Evolutionary conservation across 371 early-diverging fungal genomes (phyloP).

Genomic region (Dichotomocladium elegans): DNA sequence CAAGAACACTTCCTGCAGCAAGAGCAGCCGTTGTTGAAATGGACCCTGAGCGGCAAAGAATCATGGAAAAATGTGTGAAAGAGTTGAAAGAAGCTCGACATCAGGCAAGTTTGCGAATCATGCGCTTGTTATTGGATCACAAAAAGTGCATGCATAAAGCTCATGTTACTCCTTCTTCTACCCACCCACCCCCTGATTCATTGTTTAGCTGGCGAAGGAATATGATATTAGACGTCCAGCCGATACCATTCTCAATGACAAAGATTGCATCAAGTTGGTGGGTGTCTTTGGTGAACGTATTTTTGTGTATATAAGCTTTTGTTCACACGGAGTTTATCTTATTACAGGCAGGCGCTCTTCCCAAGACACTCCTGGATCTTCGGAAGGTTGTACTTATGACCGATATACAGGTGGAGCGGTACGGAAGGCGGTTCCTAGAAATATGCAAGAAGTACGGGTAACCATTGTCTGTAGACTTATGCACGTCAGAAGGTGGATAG

Average conservation of each 20-base stretch:
- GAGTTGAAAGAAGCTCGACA: neutral
- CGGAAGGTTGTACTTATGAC: slow-evolving; percentile 1
- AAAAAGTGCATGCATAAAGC: neutral
- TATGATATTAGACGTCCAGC: neutral
- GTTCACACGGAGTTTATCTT: neutral
- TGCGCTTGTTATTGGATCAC: neutral
- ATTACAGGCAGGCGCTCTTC: neutral
- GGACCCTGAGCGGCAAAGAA: neutral
- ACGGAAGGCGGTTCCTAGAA: slow-evolving; percentile 8
- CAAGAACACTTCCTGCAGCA: neutral
- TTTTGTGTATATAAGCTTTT: neutral
- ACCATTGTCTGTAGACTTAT: too few species aligned
- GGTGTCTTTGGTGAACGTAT: neutral
- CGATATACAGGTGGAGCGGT: slow-evolving; percentile 7
- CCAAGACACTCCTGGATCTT: neutral
- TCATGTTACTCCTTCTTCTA: neutral
- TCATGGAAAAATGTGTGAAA: neutral
- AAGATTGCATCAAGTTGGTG: neutral
- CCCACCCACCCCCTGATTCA: neutral
- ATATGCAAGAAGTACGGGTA: slow-evolving; percentile 15
- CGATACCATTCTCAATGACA: neutral
- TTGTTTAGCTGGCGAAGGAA: neutral
- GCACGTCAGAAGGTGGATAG: too few species aligned
- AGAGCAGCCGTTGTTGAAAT: neutral
- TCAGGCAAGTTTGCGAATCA: neutral